These are phyloP conservation scores for Uronychia binucleata DNA, from an alignment of 73 alveolate species.

Conservation along the genomic window DNA sequence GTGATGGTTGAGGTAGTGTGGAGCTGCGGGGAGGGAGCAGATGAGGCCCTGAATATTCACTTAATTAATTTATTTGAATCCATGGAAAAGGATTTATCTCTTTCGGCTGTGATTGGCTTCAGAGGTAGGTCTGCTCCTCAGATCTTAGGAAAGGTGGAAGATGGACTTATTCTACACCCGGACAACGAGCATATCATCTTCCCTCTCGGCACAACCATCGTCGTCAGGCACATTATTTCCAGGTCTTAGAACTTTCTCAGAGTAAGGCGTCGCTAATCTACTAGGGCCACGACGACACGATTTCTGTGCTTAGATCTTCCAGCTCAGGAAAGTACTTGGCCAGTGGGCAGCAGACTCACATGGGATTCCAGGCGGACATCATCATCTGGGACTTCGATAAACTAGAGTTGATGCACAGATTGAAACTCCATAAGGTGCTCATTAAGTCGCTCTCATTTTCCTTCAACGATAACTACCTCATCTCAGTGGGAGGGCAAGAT, in stretches of 20 bases:
- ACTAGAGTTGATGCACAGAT: constrained; percentile 84
- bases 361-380: constrained; percentile 95
- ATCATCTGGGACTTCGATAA: constrained; percentile 97
- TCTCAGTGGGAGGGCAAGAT: constrained; percentile 97
- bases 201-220: constrained; percentile 95
- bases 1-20: too few species aligned
- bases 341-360: constrained; percentile 88
- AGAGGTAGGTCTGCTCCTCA: constrained; percentile 19
- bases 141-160: constrained; percentile 76
- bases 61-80: not conserved
- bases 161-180: constrained; percentile 94
- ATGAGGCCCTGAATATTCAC: too few species aligned
- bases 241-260: constrained; percentile 68
- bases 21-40: too few species aligned
- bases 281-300: constrained; percentile 91
- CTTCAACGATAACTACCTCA: constrained; percentile 90
- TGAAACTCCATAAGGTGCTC: constrained; percentile 92
- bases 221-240: constrained; percentile 86
- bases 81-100: constrained; percentile 59
- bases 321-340: constrained; percentile 89
- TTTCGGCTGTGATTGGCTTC: constrained; percentile 63
- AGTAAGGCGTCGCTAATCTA: constrained; percentile 21
- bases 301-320: constrained; percentile 84
- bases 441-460: constrained; percentile 91
- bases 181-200: constrained; percentile 95